Base-by-base conservation (phyloP, 768 basidiomycete species). In the Leccinum longicurvipes region DNA sequence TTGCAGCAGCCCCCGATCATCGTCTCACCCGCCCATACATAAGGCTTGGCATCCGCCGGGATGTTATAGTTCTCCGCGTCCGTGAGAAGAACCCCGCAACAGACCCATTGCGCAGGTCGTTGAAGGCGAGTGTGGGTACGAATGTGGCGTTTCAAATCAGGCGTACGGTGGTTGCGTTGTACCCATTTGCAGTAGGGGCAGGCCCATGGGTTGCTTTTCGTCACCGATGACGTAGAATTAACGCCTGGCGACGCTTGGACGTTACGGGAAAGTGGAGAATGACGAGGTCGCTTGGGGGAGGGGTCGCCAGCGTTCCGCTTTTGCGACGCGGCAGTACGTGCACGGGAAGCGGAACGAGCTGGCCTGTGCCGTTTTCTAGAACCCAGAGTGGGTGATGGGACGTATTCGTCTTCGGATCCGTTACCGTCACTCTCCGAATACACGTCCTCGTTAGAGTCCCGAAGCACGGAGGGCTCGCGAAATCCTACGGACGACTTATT, bases 141-240 rank as follows among this genome's bases (percentile, higher is more conserved):
- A 42, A 85, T 64, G 64, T 86, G 85, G 23, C 85, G 79, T 65
- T 77, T 78, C 64, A 82, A 80, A 62, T 86, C 85, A 10, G 83
- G 82, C 28, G 78, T 64, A 24, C 84, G 81, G 39, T 72, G 71
- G 69, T 81, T 82, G 34, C 59, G 65, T 60, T 80, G 80, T 29
- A 74, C 68, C 75, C 76, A 79, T 46, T 67, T 67, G 64, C 82
- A 82, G 48, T 72, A 72, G 3, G 77, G 77, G 63, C 82, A 84
- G 4, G 67, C 71, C 72, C 72, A 70, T 55, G 67, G 76, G 70
- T 64, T 74, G 64, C 58, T 63, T 56, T 65, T 68, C 50, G 67
- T 53, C 9, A 12, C 41, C 17, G 68, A 64, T 36, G 47, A 57
- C 54, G 50, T 54, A 42, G 54, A 47, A 55, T 8, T 53, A 47